A percentile compares a stretch with the other conserved stretches of the same genome.
Evolutionary conservation across 176 grass and related monocot species (phyloP).

Genomic region (Urochloa ruziziensis): DNA sequence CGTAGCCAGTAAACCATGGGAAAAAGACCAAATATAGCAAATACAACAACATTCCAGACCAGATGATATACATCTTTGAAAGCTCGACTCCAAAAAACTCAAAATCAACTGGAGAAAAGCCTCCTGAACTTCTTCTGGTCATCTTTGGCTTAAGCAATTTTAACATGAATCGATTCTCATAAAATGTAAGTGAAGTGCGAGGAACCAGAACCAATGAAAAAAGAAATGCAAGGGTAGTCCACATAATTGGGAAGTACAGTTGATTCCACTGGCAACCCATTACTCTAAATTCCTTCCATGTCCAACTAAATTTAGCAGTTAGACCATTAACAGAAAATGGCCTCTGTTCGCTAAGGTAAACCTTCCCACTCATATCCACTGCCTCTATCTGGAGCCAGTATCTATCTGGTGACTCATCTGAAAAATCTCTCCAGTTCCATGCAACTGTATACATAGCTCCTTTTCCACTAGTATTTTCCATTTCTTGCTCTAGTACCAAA

Average conservation of each 20-base stretch:
- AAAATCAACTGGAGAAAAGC: not conserved
- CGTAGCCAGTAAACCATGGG: constrained; percentile 50
- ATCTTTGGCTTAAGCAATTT: not conserved
- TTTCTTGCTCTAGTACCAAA: constrained; percentile 32
- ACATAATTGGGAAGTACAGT: constrained; percentile 46
- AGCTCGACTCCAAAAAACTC: constrained; percentile 27
- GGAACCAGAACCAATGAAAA: constrained; percentile 40
- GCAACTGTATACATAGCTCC: constrained; percentile 31
- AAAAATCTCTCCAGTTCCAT: constrained; percentile 50
- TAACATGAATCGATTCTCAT: constrained; percentile 2
- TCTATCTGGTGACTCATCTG: constrained; percentile 12
- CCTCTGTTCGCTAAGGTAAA: constrained; percentile 34
- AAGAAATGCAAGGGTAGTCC: constrained; percentile 40
- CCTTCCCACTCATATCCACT: constrained; percentile 32
- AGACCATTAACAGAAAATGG: constrained; percentile 57
- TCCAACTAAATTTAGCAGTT: constrained; percentile 48
- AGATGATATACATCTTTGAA: constrained; percentile 32
- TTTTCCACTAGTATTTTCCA: constrained; percentile 32
- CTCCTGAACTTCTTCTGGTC: not conserved
- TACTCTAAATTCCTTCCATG: constrained; percentile 48
- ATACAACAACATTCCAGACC: constrained; percentile 52
- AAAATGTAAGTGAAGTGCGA: constrained; percentile 22
- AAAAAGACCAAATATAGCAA: constrained; percentile 44
- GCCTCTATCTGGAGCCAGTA: constrained; percentile 52
- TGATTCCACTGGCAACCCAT: constrained; percentile 51